phyloP scores from a whole-genome alignment of 345 rosid species.

The Aurinia saxatilis region DNA sequence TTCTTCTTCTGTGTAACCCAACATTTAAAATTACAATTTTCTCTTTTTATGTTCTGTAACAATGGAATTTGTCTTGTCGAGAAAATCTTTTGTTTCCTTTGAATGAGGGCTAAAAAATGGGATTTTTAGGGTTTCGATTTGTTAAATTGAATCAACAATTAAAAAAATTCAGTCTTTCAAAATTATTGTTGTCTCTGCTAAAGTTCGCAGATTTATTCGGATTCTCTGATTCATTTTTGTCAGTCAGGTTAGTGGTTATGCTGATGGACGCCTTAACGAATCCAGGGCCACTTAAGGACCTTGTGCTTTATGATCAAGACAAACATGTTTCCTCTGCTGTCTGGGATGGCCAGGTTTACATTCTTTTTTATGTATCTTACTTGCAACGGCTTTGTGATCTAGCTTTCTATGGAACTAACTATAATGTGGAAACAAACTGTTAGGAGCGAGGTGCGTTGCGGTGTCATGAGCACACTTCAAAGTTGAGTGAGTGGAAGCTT shows the following conservation, averaged over 20 bases:
- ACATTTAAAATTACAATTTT: not conserved
- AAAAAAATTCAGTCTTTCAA: too few species aligned
- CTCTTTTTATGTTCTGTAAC: not conserved
- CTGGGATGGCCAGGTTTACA: constrained; percentile 71
- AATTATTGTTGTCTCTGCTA: not conserved
- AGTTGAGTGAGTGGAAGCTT: constrained; percentile 87
- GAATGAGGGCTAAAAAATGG: not conserved
- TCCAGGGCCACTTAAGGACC: constrained; percentile 64
- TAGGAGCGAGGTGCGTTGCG: constrained; percentile 98
- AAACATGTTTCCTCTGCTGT: constrained; percentile 80
- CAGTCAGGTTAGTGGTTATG: constrained; percentile 19
- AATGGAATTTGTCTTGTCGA: not conserved
- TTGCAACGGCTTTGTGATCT: not conserved
- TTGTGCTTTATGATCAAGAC: constrained; percentile 70
- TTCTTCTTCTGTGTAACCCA: too few species aligned
- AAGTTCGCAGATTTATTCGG: not conserved
- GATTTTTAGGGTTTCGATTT: constrained; percentile 18
- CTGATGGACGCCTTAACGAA: constrained; percentile 47
- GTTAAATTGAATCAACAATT: not conserved
- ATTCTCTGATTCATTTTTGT: not conserved
- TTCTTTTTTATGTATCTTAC: not conserved
- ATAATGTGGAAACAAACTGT: not conserved
- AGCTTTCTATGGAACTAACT: too few species aligned
- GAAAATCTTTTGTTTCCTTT: not conserved
- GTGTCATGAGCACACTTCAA: constrained; percentile 96